Conservation (phyloP, 495 filamentous ascomycete species). For the Talaromyces wortmannii region DNA sequence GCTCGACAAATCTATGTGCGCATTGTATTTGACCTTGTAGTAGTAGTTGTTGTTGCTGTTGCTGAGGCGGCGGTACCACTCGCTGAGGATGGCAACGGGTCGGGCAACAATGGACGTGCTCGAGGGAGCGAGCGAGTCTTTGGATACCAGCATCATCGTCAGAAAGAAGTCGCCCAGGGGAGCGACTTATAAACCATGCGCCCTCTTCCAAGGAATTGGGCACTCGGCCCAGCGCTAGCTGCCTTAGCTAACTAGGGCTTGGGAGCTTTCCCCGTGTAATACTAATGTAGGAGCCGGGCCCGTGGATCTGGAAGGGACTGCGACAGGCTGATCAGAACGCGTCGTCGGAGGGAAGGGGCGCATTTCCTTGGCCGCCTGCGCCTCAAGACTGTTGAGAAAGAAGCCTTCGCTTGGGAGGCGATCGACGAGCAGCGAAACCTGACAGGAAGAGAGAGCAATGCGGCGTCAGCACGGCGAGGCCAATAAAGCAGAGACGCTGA, state of each 20-base stretch:
- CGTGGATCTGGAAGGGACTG: neutral
- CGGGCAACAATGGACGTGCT: neutral
- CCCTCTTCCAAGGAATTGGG: neutral
- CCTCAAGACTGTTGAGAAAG: no score
- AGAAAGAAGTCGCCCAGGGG: neutral
- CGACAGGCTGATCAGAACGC: neutral
- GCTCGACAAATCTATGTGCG: neutral
- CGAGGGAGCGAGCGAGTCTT: slow-evolving; percentile 1
- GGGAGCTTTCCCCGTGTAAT: neutral
- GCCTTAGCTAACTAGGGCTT: neutral
- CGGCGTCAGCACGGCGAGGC: neutral
- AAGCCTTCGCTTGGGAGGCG: no score
- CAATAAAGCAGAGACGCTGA: neutral
- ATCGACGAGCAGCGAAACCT: neutral
- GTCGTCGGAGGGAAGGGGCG: neutral
- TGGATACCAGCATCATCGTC: neutral
- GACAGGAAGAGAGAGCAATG: neutral
- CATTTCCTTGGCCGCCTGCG: no score
- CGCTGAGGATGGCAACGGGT: neutral
- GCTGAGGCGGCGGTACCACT: neutral
- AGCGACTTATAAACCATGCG: neutral
- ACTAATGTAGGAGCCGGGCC: neutral
- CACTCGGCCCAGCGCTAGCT: neutral
- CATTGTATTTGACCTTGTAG: neutral
- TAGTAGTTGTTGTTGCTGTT: neutral